Conservation (phyloP, 495 filamentous ascomycete species). For the Barbatosphaeria neglecta region DNA sequence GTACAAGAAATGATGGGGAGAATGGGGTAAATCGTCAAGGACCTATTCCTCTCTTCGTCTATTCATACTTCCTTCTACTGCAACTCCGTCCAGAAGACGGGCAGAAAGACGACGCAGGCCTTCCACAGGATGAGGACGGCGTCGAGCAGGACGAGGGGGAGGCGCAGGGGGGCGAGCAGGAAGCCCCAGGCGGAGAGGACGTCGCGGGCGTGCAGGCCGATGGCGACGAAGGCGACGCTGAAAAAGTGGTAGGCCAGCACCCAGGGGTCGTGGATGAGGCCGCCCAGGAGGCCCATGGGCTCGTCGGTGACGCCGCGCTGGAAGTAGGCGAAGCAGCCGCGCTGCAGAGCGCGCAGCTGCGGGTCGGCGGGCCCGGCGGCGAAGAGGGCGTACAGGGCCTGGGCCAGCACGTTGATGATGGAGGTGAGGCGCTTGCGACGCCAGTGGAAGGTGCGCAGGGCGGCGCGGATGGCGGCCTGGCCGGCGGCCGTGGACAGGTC, state of each 20-base stretch:
- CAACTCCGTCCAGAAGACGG: constrained; percentile 58
- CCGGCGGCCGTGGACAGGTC: constrained; percentile 62
- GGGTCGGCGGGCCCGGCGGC: constrained; percentile 57
- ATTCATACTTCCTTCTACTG: too few species aligned
- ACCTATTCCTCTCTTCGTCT: too few species aligned
- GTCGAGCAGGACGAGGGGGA: constrained; percentile 49
- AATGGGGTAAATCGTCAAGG: too few species aligned
- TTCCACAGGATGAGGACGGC: constrained; percentile 67
- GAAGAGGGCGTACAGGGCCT: constrained; percentile 83
- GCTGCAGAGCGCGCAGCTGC: constrained; percentile 69
- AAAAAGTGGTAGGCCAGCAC: constrained; percentile 91
- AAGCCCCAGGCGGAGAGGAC: constrained; percentile 21
- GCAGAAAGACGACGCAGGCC: constrained; percentile 79
- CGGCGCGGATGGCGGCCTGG: constrained; percentile 46
- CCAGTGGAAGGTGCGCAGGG: constrained; percentile 79
- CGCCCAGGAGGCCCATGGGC: constrained; percentile 73
- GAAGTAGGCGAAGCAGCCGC: constrained; percentile 91
- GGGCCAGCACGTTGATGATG: constrained; percentile 92
- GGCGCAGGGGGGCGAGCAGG: constrained; percentile 36
- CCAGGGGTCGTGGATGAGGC: constrained; percentile 64
- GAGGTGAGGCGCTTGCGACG: constrained; percentile 64
- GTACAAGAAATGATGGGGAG: too few species aligned
- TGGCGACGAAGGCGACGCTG: constrained; percentile 75
- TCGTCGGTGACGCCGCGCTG: constrained; percentile 62
- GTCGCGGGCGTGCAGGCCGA: constrained; percentile 60